phyloP scores from a whole-genome alignment of 768 basidiomycete genomes.

The Podaxis mareebaensis region DNA sequence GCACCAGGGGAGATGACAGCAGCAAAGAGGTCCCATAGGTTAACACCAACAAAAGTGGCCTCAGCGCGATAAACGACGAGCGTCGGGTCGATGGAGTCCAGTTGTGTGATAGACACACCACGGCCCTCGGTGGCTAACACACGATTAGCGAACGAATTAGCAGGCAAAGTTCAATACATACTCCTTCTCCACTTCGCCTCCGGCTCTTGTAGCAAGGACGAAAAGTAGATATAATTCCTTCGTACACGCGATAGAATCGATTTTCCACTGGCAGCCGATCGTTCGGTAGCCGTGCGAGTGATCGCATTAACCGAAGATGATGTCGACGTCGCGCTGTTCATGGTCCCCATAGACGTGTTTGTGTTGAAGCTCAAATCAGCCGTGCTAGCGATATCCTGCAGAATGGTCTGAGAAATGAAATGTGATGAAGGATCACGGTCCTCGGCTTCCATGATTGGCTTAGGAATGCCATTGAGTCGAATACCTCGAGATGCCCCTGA shows the following conservation, averaged over 20 bases:
- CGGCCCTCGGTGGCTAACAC: constrained; percentile 73
- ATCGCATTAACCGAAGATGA: constrained; percentile 33
- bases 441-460: constrained; percentile 63
- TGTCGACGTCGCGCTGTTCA: constrained; percentile 44
- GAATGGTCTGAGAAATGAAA: constrained; percentile 57
- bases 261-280: constrained; percentile 71
- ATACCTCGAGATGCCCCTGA: constrained; percentile 76
- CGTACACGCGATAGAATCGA: constrained; percentile 83
- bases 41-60: constrained; percentile 94
- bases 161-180: constrained; percentile 38
- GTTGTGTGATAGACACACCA: constrained; percentile 92
- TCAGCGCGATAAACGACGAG: constrained; percentile 95
- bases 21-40: constrained; percentile 92
- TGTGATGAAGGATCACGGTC: constrained; percentile 66
- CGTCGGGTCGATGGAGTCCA: constrained; percentile 96
- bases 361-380: constrained; percentile 70
- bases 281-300: constrained; percentile 38
- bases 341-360: constrained; percentile 57
- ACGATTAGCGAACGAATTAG: constrained; percentile 9
- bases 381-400: constrained; percentile 74
- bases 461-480: constrained; percentile 84
- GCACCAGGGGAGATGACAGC: constrained; percentile 87
- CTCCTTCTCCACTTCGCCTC: constrained; percentile 96
- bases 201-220: constrained; percentile 93
- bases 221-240: constrained; percentile 97